phyloP scores from a whole-genome alignment of 106 monocot species.

The Dioscorea alata region DNA sequence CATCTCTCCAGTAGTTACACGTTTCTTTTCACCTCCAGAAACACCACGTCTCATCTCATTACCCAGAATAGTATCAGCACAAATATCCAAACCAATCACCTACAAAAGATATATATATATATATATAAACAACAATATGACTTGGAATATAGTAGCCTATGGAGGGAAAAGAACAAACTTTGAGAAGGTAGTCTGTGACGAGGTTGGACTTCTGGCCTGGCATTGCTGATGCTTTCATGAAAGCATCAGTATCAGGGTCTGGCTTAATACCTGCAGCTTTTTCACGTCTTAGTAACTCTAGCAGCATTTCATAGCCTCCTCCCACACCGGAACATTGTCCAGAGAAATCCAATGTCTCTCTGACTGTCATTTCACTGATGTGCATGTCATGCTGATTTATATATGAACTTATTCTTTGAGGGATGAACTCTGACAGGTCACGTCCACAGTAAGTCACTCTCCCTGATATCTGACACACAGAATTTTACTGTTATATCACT shows the following conservation, averaged over 20 bases:
- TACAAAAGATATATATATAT: constrained; percentile 8
- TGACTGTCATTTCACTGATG: constrained; percentile 79
- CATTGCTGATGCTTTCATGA: no score
- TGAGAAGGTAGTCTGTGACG: no score
- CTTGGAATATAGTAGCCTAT: no score
- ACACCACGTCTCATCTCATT: constrained; percentile 52
- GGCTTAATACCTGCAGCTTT: no score
- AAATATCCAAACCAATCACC: constrained; percentile 39
- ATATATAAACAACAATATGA: no score
- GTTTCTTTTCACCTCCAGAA: constrained; percentile 56
- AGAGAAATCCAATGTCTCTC: constrained; percentile 58
- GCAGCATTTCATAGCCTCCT: no score
- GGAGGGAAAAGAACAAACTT: background rate
- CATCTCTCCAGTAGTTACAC: constrained; percentile 71
- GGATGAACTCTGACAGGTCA: constrained; percentile 17
- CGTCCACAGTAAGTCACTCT: constrained; percentile 52
- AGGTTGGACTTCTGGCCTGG: no score
- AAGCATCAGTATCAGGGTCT: no score
- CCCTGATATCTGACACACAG: constrained; percentile 33
- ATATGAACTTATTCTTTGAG: constrained; percentile 38
- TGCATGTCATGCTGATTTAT: constrained; percentile 71
- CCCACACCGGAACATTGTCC: constrained; percentile 17
- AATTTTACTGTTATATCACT: no score
- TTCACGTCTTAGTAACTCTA: no score
- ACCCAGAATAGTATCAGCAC: constrained; percentile 42